Evolutionary conservation across 495 filamentous ascomycete species (phyloP), one percentile per base, ranked within the genome.

Genomic region (Achaetomiella virescens): DNA sequence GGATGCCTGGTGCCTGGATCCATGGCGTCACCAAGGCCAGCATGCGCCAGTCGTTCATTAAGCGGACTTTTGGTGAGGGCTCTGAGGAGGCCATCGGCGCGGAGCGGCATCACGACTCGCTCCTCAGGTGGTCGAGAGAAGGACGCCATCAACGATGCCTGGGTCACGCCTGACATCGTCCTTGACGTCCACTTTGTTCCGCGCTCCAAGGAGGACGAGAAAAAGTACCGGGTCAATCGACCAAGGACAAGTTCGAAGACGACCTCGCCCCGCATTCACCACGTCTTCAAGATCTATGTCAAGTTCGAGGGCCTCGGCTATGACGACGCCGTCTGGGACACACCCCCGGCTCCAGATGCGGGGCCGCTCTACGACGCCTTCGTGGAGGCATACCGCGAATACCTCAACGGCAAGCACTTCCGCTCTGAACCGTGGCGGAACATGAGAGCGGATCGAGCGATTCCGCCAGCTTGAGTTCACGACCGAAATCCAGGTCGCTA

Each of bases 261-360:
- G 89, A 92, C 64, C 73, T 86, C 48, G 75, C 74, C n/a, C 12
- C 78, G 84, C 0, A 83, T 95, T 37, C 77, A 78, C 10, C 79
- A 91, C 55, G 82, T 95, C 20, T 73, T 76, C 17, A 73, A 81
- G 60, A 90, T 88, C 10, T 80, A 83, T 25, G 84, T 96, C 63
- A 99, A 99, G 59, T 97, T 88, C 67, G 88, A 92, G 68, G 95
- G 95, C n/a, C 77, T 97, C n/a, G 78, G 84, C 6, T 97, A 97
- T 66, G 91, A 97, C 56, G 89, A 97, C 45, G 75, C 83, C 0
- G 89, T 93, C 1, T 97, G 92, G 92, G 92, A 96, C 55, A 75
- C 79, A 2, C 88, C 90, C 0, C 95, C 95, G 2, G 67, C 75
- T n/a, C 75, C 76, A 20, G 80, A 80, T 21, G 81, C 89, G 38